phyloP scores from a whole-genome alignment of 2,329 filamentous ascomycete genomes.

The Cladobotryum mycophilum region DNA sequence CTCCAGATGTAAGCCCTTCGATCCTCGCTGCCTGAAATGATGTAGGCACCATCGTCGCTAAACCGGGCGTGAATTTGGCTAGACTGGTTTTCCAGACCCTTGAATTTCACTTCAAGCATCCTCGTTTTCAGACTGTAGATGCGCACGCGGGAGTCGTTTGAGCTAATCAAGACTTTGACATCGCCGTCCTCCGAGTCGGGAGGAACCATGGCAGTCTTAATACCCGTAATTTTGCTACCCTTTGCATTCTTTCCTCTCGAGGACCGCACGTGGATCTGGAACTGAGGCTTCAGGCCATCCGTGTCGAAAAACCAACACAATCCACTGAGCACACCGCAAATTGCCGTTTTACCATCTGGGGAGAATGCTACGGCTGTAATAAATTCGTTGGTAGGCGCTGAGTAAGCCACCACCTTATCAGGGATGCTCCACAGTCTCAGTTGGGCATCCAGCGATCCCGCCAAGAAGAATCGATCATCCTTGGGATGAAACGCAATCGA shows the following conservation, averaged over 20 bases:
- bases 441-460: conserved; percentile 84
- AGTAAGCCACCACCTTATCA: conserved; percentile 86
- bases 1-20: conserved; percentile 88
- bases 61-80: conserved; percentile 88
- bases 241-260: conserved; percentile 89
- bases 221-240: conserved; percentile 95
- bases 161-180: conserved; percentile 81
- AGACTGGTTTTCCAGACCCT: conserved; percentile 81
- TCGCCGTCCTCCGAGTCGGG: conserved; percentile 47
- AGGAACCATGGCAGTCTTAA: conserved; percentile 64
- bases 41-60: conserved; percentile 76
- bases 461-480: conserved; percentile 94
- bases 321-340: conserved; percentile 81
- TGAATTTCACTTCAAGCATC: conserved; percentile 79
- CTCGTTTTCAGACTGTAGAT: conserved; percentile 86
- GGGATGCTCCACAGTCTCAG: conserved; percentile 94
- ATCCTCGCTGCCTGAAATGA: conserved; percentile 92
- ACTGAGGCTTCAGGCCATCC: conserved; percentile 75
- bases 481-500: conserved; percentile 90
- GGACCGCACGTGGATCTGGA: conserved; percentile 88
- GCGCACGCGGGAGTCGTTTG: conserved; percentile 87
- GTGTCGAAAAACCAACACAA: conserved; percentile 89
- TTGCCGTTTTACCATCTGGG: conserved; percentile 82
- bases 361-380: conserved; percentile 93
- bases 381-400: conserved; percentile 70